Evolutionary conservation across 2,329 filamentous ascomycete genomes (phyloP), one percentile per base, ranked within the genome.

Genomic region (Proliferodiscus dingleyae): DNA sequence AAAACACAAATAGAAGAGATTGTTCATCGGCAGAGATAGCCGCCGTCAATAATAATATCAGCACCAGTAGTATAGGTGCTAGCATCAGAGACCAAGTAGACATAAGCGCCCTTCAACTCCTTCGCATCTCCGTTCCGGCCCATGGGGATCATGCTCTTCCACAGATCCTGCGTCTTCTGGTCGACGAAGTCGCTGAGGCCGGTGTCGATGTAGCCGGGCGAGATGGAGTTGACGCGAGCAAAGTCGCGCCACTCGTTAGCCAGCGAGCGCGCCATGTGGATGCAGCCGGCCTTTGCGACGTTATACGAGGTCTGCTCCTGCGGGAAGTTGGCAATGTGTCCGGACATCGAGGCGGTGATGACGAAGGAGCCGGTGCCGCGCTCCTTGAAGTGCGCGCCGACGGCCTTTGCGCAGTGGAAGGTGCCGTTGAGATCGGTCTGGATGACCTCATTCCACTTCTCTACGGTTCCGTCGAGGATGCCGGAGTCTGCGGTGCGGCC

Each of bases 401-500:
- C 78, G 33, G 81, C 81, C 66, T 82, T 81, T 37, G 82, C 82
- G 64, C 81, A 85, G 69, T 81, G 71, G 68, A 77, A 80, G 29
- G 75, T 78, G 26, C 82, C 82, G 48, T 73, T 83, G 56, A 86
- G 65, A 65, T 86, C 82, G 53, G 81, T 81, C 61, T 82, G 71
- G 62, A 85, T 73, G 56, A 85, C 81, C 41, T 63, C 58, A 29
- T 79, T 75, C 81, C 83, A 88, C 56, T 78, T 78, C 64, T 83
- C 71, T 43, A 85, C 76, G 39, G 76, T 72, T 53, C 80, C 80
- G 52, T 88, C 84, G 39, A 87, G 71, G 61, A 87, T 74, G 47
- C 83, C 84, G 45, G 69, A 71, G 68, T 83, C 75, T 55, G 84
- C 83, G 5, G 85, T 87, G 50, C 80, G 77, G 46, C 85, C 85